Conservation (phyloP, 2,329 filamentous ascomycete genomes). For the Mycocentrospora acerina region DNA sequence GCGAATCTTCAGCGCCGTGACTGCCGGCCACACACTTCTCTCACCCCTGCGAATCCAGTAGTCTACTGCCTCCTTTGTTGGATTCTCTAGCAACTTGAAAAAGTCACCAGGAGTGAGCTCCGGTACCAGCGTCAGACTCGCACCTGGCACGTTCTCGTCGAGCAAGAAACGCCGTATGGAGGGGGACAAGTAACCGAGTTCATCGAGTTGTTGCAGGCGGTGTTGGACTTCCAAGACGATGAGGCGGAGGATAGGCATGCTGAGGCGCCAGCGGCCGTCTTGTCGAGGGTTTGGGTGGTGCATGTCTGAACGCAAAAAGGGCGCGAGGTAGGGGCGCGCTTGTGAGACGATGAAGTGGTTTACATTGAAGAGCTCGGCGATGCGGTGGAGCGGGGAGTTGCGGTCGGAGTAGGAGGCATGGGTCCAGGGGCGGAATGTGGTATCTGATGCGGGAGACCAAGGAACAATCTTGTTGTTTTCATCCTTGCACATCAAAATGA, state of each 20-base stretch:
- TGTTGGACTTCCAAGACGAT: slow-evolving; percentile 77
- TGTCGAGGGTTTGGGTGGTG: slow-evolving; percentile 68
- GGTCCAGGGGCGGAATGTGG: slow-evolving; percentile 69
- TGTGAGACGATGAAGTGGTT: slow-evolving; percentile 96
- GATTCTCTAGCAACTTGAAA: slow-evolving; percentile 76
- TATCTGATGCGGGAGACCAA: slow-evolving; percentile 64
- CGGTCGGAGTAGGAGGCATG: slow-evolving; percentile 64
- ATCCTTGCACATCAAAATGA: slow-evolving; percentile 76
- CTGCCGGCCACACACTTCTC: slow-evolving; percentile 85
- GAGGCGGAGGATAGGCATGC: slow-evolving; percentile 62
- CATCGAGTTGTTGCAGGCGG: slow-evolving; percentile 77
- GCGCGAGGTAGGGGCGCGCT: slow-evolving; percentile 84
- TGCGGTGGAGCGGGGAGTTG: slow-evolving; percentile 67
- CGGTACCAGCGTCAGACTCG: slow-evolving; percentile 79
- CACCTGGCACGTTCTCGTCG: slow-evolving; percentile 77
- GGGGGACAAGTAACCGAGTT: slow-evolving; percentile 69
- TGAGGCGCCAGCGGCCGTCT: slow-evolving; percentile 59
- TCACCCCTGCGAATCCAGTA: slow-evolving; percentile 88
- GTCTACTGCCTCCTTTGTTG: slow-evolving; percentile 71
- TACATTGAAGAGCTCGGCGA: slow-evolving; percentile 84
- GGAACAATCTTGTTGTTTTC: slow-evolving; percentile 70
- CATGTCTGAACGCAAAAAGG: slow-evolving; percentile 79
- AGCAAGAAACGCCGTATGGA: slow-evolving; percentile 74
- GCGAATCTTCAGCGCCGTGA: slow-evolving; percentile 76
- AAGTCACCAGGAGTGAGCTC: slow-evolving; percentile 75